Conservation (phyloP, 2,329 filamentous ascomycete species). For the Drechslerella dactyloides region DNA sequence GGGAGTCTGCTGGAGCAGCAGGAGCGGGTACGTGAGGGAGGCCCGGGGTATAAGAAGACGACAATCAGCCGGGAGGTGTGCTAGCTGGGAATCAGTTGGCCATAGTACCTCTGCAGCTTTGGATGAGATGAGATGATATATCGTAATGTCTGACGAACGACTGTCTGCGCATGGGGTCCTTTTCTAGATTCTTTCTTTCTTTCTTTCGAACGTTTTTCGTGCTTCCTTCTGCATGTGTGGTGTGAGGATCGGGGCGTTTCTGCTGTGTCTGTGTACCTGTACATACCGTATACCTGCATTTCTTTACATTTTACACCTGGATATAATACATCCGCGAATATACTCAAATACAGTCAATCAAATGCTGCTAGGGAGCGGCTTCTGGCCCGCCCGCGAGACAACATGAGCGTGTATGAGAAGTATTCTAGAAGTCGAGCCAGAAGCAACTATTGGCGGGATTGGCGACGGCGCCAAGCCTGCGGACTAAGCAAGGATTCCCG, state of each 20-base stretch:
- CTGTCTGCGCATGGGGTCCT: no score
- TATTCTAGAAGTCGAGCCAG: no score
- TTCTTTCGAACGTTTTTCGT: constrained; percentile 27
- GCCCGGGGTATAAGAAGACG: constrained; percentile 35
- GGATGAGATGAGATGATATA: no score
- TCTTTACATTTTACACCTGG: no score
- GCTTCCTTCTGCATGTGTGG: constrained; percentile 5
- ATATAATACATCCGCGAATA: no score
- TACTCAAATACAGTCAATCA: no score
- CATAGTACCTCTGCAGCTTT: no score
- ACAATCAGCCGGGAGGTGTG: constrained; percentile 27
- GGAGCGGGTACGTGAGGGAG: constrained; percentile 40
- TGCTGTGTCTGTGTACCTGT: background rate
- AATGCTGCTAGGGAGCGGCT: no score
- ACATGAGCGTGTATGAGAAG: no score
- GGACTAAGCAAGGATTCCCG: constrained; percentile 29
- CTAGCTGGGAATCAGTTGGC: constrained; percentile 4
- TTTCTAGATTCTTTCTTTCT: constrained; percentile 21
- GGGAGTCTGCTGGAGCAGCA: constrained; percentile 49
- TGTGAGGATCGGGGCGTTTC: background rate
- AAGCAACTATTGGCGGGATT: constrained; percentile 2
- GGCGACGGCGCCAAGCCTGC: constrained; percentile 9
- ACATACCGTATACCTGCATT: no score
- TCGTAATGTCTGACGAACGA: no score
- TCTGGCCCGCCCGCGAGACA: no score